These are phyloP conservation scores for Chlorella sp. DNA, from an alignment of 139 green algal genomes.

Conservation along the genomic window DNA sequence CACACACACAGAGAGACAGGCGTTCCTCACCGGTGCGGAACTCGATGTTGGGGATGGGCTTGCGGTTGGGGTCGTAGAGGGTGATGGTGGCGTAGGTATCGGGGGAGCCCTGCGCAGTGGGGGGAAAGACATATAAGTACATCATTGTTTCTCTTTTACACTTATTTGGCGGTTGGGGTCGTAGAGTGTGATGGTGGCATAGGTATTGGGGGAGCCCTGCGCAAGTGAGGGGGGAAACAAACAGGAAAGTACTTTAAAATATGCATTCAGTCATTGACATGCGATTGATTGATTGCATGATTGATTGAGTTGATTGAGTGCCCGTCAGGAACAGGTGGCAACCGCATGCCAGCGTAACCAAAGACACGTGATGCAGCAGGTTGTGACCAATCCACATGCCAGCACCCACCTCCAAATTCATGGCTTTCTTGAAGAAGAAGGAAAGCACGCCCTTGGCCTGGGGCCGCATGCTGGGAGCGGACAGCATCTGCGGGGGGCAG, in stretches of 20 bases:
- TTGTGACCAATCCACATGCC: too few species aligned
- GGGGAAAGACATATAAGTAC: not conserved
- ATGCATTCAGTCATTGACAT: too few species aligned
- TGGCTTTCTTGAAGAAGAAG: conserved; percentile 31
- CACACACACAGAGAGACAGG: not conserved
- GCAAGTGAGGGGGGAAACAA: not conserved
- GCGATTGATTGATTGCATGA: too few species aligned
- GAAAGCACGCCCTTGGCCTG: conserved; percentile 35
- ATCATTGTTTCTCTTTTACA: too few species aligned
- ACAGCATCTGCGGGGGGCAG: conserved; percentile 3
- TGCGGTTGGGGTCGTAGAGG: conserved; percentile 38
- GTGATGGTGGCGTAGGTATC: conserved; percentile 24
- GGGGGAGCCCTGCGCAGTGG: not conserved
- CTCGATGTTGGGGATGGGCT: conserved; percentile 37
- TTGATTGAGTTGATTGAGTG: too few species aligned
- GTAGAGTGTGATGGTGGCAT: conserved; percentile 18
- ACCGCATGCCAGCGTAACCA: not conserved
- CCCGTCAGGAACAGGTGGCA: too few species aligned
- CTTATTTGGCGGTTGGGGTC: conserved; percentile 42
- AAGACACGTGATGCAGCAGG: too few species aligned
- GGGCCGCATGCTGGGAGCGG: not conserved
- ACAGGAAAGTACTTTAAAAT: too few species aligned
- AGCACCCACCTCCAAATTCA: conserved; percentile 16
- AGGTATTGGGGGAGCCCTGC: conserved; percentile 16
- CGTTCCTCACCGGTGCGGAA: not conserved